Evolutionary conservation across 257 asterid genomes (phyloP).

Genomic region (Gardenia jasminoides): DNA sequence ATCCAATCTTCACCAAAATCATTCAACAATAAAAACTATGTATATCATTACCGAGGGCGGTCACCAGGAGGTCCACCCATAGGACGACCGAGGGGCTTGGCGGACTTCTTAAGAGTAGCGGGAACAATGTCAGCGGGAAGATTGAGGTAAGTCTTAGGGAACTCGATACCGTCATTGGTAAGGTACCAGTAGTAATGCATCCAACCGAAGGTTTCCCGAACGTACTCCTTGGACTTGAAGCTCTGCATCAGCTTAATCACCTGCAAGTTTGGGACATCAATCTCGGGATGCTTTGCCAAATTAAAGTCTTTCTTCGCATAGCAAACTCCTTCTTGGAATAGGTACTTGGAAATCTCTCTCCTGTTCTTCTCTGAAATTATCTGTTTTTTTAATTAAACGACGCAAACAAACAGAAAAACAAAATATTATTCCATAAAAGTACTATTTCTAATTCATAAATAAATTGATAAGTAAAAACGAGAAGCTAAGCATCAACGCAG

Average conservation of each 20-base stretch:
- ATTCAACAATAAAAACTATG: neutral
- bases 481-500: neutral
- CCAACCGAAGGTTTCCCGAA: slow-evolving; percentile 95
- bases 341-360: slow-evolving; percentile 92
- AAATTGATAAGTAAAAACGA: neutral
- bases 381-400: slow-evolving; percentile 25
- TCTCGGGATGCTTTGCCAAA: slow-evolving; percentile 83
- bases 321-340: slow-evolving; percentile 96
- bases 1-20: neutral
- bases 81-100: slow-evolving; percentile 92
- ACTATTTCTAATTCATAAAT: too few relatives aligned
- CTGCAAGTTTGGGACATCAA: slow-evolving; percentile 93
- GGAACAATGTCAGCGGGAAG: slow-evolving; percentile 92
- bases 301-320: slow-evolving; percentile 87
- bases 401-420: neutral
- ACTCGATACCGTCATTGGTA: slow-evolving; percentile 93
- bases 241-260: too few relatives aligned
- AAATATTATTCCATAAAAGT: neutral
- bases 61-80: slow-evolving; percentile 94
- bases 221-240: slow-evolving; percentile 87
- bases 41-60: slow-evolving; percentile 67
- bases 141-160: slow-evolving; percentile 79
- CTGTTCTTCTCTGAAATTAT: slow-evolving; percentile 84
- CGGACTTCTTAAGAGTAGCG: slow-evolving; percentile 85
- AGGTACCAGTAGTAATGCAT: slow-evolving; percentile 96